Conservation (phyloP, 1,284 basidiomycete genomes). For the Waitea zeae region DNA sequence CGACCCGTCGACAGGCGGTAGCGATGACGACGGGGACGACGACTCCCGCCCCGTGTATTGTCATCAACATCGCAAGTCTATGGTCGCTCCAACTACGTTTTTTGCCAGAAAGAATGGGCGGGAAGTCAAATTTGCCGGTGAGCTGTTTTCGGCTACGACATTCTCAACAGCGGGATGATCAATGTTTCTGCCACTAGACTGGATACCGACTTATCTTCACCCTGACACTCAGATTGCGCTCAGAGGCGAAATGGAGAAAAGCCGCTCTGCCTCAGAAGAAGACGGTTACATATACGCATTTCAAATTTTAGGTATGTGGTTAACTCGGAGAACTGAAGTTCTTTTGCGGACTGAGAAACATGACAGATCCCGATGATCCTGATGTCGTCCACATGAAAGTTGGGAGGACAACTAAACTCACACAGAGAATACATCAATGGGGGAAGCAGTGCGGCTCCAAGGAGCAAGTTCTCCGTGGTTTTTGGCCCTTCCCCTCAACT, state of each 20-base stretch:
- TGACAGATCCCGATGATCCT: conserved; percentile 13
- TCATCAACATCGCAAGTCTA: too few species aligned
- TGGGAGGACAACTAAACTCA: conserved; percentile 28
- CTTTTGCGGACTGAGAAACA: background rate
- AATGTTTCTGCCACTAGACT: conserved; percentile 32
- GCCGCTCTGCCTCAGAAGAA: conserved; percentile 36
- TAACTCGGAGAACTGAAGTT: background rate
- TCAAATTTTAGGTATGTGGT: conserved; percentile 43
- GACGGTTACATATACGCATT: conserved; percentile 65
- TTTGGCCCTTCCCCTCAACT: too few species aligned
- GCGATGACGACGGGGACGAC: too few species aligned
- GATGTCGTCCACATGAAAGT: conserved; percentile 28
- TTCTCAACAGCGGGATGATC: too few species aligned
- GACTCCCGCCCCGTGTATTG: too few species aligned
- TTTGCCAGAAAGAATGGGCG: background rate
- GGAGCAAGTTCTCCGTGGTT: conserved; percentile 29
- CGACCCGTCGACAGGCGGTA: too few species aligned
- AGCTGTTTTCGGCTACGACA: too few species aligned
- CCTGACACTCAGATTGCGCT: conserved; percentile 43
- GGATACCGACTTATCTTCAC: conserved; percentile 50
- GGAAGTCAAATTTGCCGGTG: conserved; percentile 1
- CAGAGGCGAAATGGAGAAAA: conserved; percentile 53
- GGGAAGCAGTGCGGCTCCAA: conserved; percentile 43
- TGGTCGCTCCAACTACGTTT: background rate
- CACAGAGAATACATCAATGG: conserved; percentile 50